Evolutionary conservation across 305 asterid species (phyloP), one percentile per base, ranked within the genome.

Genomic region (Vinca major): DNA sequence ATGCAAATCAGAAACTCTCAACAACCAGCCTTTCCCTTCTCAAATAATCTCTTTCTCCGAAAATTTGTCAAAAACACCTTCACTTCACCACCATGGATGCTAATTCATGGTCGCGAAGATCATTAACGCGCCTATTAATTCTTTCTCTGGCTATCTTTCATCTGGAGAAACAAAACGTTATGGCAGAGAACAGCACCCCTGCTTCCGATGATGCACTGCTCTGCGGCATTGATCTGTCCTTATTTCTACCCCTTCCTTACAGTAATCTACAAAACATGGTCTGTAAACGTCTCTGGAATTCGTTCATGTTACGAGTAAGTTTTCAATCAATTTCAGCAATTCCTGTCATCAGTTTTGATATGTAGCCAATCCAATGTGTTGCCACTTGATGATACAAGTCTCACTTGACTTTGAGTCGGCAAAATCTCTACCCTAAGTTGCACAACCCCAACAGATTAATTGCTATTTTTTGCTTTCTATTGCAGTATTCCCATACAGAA

Each of bases 261-360:
- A 79, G 84, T 37, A 83, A 68, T 71, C 68, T 86, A 45, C 86
- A 90, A 33, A 50, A 86, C 48, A 85, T 90, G 98, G 84, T 84
- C 47, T 92, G 98, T 83, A 83, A 73, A 77, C 88, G 91, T 60
- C 85, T 90, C 9, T 92, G 98, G 98, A 88, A 92, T 75, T 83
- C 97, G 7, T 92, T 79, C 75, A 66, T 92, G 71, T 74, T 90
- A 21, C 81, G 95, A 78, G 98, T 88, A 81, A 82, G 78, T 26
- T 78, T 26, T 56, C 36, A 5, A n/a, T 12, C 6, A 60, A 37
- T 62, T 26, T n/a, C 63, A 26, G 6, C 45, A 21, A 0, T 36
- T 60, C 65, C 36, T 64, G 45, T 48, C 49, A 43, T 68, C 37
- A 36, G 17, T 44, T 8, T 51, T 54, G 45, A 26, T 26, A 26